These are phyloP conservation scores for Colletotrichum lentis DNA, from an alignment of 2,329 filamentous ascomycete genomes.

Conservation along the genomic window DNA sequence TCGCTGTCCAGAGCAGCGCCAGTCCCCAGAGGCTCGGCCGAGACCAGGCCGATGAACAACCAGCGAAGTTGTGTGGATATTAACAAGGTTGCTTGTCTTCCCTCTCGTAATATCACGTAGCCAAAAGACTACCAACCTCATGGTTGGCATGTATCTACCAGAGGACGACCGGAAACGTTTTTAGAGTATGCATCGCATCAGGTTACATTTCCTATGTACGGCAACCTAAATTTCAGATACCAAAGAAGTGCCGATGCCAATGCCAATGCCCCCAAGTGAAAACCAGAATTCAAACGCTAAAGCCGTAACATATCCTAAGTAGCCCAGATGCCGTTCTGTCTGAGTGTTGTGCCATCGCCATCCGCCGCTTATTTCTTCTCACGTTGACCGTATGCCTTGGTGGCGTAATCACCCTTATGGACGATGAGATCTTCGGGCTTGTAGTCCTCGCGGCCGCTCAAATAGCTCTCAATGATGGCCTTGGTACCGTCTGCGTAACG, in stretches of 20 bases:
- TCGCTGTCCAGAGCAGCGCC: not conserved
- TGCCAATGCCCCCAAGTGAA: constrained; percentile 18
- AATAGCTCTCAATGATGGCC: constrained; percentile 90
- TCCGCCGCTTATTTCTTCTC: constrained; percentile 52
- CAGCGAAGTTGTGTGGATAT: not conserved
- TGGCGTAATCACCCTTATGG: constrained; percentile 88
- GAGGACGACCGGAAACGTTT: no score
- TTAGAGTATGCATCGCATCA: constrained; percentile 17
- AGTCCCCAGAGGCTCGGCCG: not conserved
- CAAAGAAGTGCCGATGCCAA: constrained; percentile 23
- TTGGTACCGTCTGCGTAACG: constrained; percentile 89
- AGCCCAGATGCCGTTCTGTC: constrained; percentile 4
- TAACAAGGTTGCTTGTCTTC: not conserved
- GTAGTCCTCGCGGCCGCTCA: constrained; percentile 88
- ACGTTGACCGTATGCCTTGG: constrained; percentile 88
- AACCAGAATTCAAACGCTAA: constrained; percentile 20
- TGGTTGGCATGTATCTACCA: no score
- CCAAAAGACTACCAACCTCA: not conserved
- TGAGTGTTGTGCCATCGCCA: constrained; percentile 19
- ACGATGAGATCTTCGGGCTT: constrained; percentile 90
- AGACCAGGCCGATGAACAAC: not conserved
- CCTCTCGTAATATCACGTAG: not conserved
- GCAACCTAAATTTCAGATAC: constrained; percentile 21
- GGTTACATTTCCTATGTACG: constrained; percentile 31
- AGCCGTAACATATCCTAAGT: constrained; percentile 13